Evolutionary conservation across 1,284 basidiomycete genomes (phyloP).

Genomic region (Ustilago hordei): DNA sequence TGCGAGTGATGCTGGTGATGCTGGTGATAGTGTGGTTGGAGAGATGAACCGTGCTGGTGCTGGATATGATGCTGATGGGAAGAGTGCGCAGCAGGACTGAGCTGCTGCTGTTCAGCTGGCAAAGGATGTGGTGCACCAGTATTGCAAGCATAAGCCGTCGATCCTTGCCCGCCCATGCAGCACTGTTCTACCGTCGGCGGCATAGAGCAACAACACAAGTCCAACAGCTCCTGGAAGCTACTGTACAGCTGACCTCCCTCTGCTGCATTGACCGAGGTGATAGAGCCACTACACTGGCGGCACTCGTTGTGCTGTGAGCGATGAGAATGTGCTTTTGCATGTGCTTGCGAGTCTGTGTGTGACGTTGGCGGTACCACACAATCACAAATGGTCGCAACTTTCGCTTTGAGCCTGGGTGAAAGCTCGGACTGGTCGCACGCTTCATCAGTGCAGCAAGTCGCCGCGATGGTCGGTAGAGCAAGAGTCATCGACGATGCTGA

Average conservation of each 20-base stretch:
- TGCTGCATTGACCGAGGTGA: constrained; percentile 10
- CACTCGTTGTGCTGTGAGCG: constrained; percentile 27
- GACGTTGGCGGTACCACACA: constrained; percentile 1
- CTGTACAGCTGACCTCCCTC: constrained; percentile 36
- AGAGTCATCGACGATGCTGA: constrained; percentile 24
- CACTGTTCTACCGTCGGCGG: constrained; percentile 43
- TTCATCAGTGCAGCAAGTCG: constrained; percentile 38
- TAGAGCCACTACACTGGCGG: constrained; percentile 35
- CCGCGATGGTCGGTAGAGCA: constrained; percentile 16
- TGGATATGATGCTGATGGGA: constrained; percentile 10
- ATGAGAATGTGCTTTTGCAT: neutral
- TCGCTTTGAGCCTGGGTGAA: constrained; percentile 1
- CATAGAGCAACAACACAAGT: constrained; percentile 52
- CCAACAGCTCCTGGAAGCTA: constrained; percentile 53
- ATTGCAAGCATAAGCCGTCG: constrained; percentile 18
- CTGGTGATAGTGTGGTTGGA: neutral
- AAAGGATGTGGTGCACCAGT: constrained; percentile 11
- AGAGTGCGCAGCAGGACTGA: constrained; percentile 2
- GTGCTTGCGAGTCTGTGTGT: constrained; percentile 1
- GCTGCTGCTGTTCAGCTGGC: constrained; percentile 1
- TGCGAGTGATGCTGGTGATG: neutral
- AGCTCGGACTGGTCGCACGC: constrained; percentile 27
- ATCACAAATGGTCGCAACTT: constrained; percentile 10
- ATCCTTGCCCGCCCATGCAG: constrained; percentile 18
- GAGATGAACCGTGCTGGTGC: neutral